A percentile compares a stretch with the other conserved stretches of the same genome.
Conservation (phyloP, 345 rosid genomes). For the Kernera saxatilis region DNA sequence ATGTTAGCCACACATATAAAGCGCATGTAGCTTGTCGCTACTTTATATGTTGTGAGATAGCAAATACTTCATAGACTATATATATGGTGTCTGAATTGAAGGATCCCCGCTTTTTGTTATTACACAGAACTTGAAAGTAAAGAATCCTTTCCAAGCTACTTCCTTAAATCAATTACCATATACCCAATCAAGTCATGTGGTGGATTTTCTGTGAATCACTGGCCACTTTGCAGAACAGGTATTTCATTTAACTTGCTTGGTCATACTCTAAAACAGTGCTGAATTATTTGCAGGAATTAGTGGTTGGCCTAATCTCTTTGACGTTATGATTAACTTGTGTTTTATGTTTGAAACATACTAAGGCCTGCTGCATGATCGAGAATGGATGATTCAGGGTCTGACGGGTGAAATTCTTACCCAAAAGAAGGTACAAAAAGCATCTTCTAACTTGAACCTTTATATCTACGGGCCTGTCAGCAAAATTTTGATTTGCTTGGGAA, state of each 20-base stretch:
- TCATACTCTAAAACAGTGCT: not conserved
- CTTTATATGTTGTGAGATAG: not conserved
- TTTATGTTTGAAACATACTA: not conserved
- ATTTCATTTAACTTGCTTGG: slow-evolving; percentile 14
- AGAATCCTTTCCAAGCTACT: slow-evolving; percentile 24
- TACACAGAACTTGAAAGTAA: slow-evolving; percentile 43
- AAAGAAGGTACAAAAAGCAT: slow-evolving; percentile 58
- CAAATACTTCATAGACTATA: not conserved
- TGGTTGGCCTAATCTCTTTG: not conserved
- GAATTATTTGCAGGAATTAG: not conserved
- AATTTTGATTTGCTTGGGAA: slow-evolving; percentile 12
- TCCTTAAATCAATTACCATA: slow-evolving; percentile 59
- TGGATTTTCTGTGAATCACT: slow-evolving; percentile 69
- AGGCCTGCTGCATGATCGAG: slow-evolving; percentile 83
- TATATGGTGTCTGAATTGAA: slow-evolving; percentile 7
- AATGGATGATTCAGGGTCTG: slow-evolving; percentile 76
- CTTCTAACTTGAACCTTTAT: not conserved
- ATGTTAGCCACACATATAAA: not conserved
- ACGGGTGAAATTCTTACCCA: slow-evolving; percentile 82
- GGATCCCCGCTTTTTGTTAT: slow-evolving; percentile 2
- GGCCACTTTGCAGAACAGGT: slow-evolving; percentile 93
- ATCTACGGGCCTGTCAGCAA: not conserved
- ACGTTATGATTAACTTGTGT: not conserved
- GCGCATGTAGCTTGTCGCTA: not conserved
- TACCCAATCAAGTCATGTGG: slow-evolving; percentile 91